These are phyloP conservation scores for Apiospora malaysiana DNA, from an alignment of 2,329 filamentous ascomycete species.

Conservation along the genomic window DNA sequence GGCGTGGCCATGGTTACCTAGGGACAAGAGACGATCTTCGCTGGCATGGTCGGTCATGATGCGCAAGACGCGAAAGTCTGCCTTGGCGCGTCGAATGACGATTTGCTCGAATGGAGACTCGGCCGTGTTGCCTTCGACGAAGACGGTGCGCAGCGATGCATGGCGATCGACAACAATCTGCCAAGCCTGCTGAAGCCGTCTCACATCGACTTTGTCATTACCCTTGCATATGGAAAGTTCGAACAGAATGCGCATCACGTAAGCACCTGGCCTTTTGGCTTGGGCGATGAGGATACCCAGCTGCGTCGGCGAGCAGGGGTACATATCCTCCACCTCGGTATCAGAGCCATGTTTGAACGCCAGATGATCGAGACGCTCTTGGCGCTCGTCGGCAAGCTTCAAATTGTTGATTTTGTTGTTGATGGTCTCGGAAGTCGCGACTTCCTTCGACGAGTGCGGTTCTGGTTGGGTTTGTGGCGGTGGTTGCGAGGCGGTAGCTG, in stretches of 20 bases:
- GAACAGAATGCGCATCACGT: constrained; percentile 6
- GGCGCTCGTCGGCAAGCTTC: constrained; percentile 1
- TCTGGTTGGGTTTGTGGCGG: neutral
- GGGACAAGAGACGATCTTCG: neutral
- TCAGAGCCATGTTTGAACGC: constrained; percentile 18
- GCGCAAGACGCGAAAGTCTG: constrained; percentile 2
- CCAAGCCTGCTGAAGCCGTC: constrained; percentile 20
- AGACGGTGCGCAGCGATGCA: constrained; percentile 21
- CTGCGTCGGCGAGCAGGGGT: constrained; percentile 17
- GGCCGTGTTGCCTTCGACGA: constrained; percentile 22
- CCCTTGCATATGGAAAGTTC: neutral
- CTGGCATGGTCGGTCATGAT: neutral
- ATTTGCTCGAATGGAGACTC: constrained; percentile 22
- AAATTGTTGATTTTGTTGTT: neutral
- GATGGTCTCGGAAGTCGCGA: neutral
- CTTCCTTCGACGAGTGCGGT: neutral
- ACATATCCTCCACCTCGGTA: constrained; percentile 7
- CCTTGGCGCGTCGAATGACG: constrained; percentile 22
- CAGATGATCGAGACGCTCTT: constrained; percentile 13
- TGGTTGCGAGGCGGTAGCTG: neutral
- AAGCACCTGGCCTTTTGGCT: constrained; percentile 12
- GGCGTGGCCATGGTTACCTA: neutral
- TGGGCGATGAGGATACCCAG: neutral
- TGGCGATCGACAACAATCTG: constrained; percentile 23
- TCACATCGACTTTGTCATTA: neutral